phyloP scores from a whole-genome alignment of 2,329 filamentous ascomycete genomes.

The Davidsoniella neocaledoniae region DNA sequence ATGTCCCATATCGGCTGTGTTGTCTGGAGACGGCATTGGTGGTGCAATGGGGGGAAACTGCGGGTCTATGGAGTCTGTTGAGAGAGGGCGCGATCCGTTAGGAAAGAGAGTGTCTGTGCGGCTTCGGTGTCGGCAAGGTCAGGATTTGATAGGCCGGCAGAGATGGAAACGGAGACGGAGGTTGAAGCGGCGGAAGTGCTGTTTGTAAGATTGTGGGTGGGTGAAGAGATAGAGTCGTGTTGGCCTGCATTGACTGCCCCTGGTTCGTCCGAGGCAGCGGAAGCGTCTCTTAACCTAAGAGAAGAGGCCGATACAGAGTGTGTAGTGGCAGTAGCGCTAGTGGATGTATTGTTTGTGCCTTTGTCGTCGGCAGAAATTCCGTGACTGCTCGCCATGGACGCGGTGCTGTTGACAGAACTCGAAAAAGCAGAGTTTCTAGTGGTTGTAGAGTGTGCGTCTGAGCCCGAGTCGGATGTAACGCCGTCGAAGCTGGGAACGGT shows the following conservation, averaged over 20 bases:
- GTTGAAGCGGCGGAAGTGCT: not conserved
- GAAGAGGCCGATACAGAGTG: not conserved
- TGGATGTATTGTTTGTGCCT: not conserved
- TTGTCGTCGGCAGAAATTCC: conserved; percentile 16
- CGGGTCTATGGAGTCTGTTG: conserved; percentile 5
- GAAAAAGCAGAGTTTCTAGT: conserved; percentile 36
- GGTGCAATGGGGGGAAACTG: conserved; percentile 8
- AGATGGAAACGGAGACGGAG: not conserved
- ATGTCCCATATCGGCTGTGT: conserved; percentile 11
- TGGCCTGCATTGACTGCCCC: not conserved
- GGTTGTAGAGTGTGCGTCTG: conserved; percentile 18
- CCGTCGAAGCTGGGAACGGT: conserved; percentile 39
- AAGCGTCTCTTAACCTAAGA: not conserved
- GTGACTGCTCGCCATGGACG: conserved; percentile 25
- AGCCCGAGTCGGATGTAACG: conserved; percentile 27
- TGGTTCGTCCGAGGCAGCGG: not conserved
- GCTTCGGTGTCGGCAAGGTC: not conserved
- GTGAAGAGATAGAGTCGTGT: not conserved
- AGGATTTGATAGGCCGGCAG: not conserved
- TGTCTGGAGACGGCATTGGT: conserved; percentile 15
- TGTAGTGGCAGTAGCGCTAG: not conserved
- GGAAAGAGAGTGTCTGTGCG: too few species aligned
- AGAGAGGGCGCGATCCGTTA: not conserved
- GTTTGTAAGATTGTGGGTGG: not conserved
- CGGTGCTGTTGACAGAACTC: conserved; percentile 38